Evolutionary conservation across 2,329 filamentous ascomycete genomes (phyloP), one percentile per base, ranked within the genome.

Genomic region (Cladosporium sp.): DNA sequence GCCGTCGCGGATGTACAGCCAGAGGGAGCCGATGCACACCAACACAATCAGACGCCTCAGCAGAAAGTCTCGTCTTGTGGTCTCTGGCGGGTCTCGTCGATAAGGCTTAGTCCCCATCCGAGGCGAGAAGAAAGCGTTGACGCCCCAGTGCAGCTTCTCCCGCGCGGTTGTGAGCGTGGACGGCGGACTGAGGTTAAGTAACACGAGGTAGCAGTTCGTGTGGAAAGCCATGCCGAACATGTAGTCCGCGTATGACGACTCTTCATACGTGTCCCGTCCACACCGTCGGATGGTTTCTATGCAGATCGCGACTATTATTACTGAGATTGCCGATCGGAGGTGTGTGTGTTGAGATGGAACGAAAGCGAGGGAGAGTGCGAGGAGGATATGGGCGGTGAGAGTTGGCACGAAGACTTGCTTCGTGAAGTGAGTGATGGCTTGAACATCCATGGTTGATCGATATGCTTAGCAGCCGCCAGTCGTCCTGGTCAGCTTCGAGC

Each of bases 181-280:
- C 1, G 62, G 62, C 5, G 62, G 54, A 23, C 26, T 51, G 3
- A 51, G 28, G 43, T 64, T 51, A 1, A 64, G 62, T 5, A 64
- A 43, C 11, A 64, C 30, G 18, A 64, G 54, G 54, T 64, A 64
- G 43, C 62, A 58, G 26, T 53, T 58, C 10, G 62, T 58, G 30
- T 64, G 62, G 23, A 64, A 59, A 14, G 62, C 54, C 8, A 64
- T 23, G 23, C 54, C 62, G 54, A 59, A 64, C 46, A 58, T 58
- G 48, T 64, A 64, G 43, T 64, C 62, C n/a, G 62, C 62, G 16
- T 43, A 59, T 25, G 39, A 36, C 8, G 54, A 36, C n/a, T 36
- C 16, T 39, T 58, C 56, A 43, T 51, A 58, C 28, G 26, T 58
- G 13, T 43, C 34, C n/a, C 28, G 25, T 18, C 25, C 16, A 13